Percentiles rank a stretch among this genome's conserved stretches.
phyloP scores from a whole-genome alignment of 768 basidiomycete species.

The Brasilioporus rufonigricans region DNA sequence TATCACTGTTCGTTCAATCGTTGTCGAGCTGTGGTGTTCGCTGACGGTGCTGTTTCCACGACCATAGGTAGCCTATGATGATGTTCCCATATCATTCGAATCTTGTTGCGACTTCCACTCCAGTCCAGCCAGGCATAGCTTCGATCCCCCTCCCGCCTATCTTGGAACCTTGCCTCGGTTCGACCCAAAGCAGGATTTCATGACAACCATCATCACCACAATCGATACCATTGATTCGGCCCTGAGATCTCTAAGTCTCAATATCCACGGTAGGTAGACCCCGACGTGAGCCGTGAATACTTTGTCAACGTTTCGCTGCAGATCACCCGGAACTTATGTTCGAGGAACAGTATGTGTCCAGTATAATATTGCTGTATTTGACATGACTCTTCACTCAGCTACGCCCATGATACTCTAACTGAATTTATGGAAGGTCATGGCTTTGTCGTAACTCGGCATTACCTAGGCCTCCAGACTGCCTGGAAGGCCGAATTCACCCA shows the following conservation, averaged over 20 bases:
- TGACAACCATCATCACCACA: slow-evolving; percentile 50
- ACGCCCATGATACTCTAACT: slow-evolving; percentile 69
- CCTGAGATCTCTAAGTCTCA: slow-evolving; percentile 63
- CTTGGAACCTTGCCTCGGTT: slow-evolving; percentile 18
- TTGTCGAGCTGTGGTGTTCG: background rate
- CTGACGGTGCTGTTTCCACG: background rate
- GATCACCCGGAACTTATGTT: slow-evolving; percentile 68
- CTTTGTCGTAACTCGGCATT: slow-evolving; percentile 68
- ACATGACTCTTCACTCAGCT: slow-evolving; percentile 38
- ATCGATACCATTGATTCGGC: slow-evolving; percentile 50
- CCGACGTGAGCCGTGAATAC: background rate
- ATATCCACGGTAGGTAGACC: slow-evolving; percentile 61
- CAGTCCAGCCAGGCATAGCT: slow-evolving; percentile 15
- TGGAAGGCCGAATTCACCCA: slow-evolving; percentile 73
- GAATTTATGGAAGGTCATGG: slow-evolving; percentile 65
- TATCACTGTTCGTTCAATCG: slow-evolving; percentile 7
- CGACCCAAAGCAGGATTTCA: slow-evolving; percentile 35
- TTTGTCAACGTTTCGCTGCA: slow-evolving; percentile 30
- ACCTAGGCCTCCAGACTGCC: slow-evolving; percentile 70
- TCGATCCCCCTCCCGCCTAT: slow-evolving; percentile 45
- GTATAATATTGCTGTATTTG: background rate
- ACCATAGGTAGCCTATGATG: slow-evolving; percentile 11
- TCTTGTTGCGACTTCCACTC: slow-evolving; percentile 46
- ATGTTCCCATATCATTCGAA: slow-evolving; percentile 34
- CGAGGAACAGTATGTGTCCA: slow-evolving; percentile 54